Percentiles rank a stretch among this genome's conserved stretches.
Conservation (phyloP, 2,329 filamentous ascomycete species). For the Rhinocladiella mackenziei region DNA sequence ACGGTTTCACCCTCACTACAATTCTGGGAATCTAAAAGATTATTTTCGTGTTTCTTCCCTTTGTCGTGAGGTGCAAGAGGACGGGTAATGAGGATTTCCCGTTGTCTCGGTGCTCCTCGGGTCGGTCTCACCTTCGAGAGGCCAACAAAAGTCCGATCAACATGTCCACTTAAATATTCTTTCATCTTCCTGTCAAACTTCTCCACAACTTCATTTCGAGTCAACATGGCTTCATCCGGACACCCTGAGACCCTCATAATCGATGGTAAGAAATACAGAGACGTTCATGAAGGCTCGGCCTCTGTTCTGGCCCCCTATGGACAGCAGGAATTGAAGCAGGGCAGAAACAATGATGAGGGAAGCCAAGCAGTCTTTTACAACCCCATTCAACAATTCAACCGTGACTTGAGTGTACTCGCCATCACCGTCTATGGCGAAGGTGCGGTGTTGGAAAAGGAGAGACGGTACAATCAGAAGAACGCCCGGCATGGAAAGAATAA, state of each 20-base stretch:
- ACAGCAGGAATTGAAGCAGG: constrained; percentile 39
- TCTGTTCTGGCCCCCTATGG: constrained; percentile 60
- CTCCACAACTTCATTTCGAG: constrained; percentile 2
- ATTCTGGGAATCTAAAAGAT: too few species aligned
- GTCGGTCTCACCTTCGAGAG: background rate
- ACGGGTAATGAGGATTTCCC: background rate
- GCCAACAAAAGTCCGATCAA: too few species aligned
- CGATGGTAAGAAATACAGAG: constrained; percentile 53
- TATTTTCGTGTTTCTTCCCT: too few species aligned
- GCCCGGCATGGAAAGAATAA: constrained; percentile 35
- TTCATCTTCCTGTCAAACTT: background rate
- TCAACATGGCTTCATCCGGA: constrained; percentile 12
- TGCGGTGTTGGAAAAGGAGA: constrained; percentile 50
- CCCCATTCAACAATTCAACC: constrained; percentile 97
- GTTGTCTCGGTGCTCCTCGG: background rate
- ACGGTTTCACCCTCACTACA: too few species aligned
- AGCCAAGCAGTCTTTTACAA: constrained; percentile 92
- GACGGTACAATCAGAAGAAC: constrained; percentile 36
- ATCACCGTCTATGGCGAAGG: constrained; percentile 85
- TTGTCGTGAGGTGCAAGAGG: too few species aligned
- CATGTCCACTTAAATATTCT: too few species aligned
- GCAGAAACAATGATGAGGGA: constrained; percentile 55
- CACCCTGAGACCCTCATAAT: constrained; percentile 33
- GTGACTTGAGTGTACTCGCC: constrained; percentile 86
- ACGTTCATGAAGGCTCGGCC: constrained; percentile 64